Percentiles rank a stretch among this genome's conserved stretches.
These are phyloP conservation scores for Ambrosia trifida DNA, from an alignment of 129 eudicot genomes.

Conservation along the genomic window DNA sequence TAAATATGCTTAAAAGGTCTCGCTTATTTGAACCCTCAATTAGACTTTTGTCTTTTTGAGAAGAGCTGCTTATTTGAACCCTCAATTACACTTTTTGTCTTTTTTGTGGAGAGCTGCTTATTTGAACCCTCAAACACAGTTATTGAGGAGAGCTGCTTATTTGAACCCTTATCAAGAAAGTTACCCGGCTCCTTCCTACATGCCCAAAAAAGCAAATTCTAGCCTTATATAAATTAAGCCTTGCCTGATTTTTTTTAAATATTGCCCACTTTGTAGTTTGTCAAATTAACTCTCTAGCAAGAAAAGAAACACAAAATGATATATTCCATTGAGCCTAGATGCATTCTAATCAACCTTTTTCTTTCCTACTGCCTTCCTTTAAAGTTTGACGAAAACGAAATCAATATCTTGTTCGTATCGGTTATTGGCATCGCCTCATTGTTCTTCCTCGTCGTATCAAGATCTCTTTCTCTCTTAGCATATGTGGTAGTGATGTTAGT, in stretches of 20 bases:
- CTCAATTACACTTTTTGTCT: not conserved
- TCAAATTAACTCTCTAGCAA: not conserved
- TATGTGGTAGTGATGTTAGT: not conserved
- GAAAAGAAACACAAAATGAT: conserved; percentile 10
- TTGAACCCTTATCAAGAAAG: not conserved
- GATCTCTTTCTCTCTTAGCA: not conserved
- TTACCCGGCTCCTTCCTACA: not conserved
- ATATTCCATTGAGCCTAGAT: not conserved
- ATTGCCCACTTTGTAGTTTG: not conserved
- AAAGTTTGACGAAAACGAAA: conserved; percentile 27
- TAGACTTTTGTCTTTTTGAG: not conserved
- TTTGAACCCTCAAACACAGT: not conserved
- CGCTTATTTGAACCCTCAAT: conserved; percentile 1
- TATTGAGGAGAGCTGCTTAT: not conserved
- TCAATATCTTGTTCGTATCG: conserved; percentile 17
- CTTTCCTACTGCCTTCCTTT: conserved; percentile 21
- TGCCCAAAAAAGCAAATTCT: not conserved
- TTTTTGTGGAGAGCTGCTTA: not conserved
- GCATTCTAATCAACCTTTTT: conserved; percentile 13
- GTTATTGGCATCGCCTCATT: conserved; percentile 1
- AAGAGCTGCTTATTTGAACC: not conserved
- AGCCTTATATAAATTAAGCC: not conserved
- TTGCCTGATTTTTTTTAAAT: not conserved
- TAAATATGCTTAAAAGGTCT: not conserved
- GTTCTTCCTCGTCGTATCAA: conserved; percentile 2